Evolutionary conservation across 305 asterid genomes (phyloP), one percentile per base, ranked within the genome.

Genomic region (Rubia balearica): DNA sequence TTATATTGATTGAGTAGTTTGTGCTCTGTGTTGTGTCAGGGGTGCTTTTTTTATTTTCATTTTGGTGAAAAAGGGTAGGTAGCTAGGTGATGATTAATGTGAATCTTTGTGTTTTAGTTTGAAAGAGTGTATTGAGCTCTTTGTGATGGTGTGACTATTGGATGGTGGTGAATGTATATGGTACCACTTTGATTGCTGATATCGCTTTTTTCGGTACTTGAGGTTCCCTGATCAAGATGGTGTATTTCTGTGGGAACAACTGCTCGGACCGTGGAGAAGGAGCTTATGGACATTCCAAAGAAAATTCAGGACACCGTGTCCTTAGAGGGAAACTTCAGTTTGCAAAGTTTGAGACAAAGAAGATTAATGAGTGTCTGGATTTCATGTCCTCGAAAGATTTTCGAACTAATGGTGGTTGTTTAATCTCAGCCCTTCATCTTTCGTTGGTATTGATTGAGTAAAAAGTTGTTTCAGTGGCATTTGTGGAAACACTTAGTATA

Each of bases 191-290:
- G 10, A n/a, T 53, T 57, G 66, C 33, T 67, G 5, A 27, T 67
- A 13, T 51, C 40, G 51, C 36, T 49, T 41, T 30, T 60, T 48
- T 48, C 61, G 64, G 61, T 65, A 74, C 19, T 75, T 65, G 76
- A 90, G 97, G 97, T 64, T 73, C 97, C 76, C 90, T 90, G 61
- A 80, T 90, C 79, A 90, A 90, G 85, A 73, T 88, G 80, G 97
- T 87, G 65, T 90, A 84, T 85, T 87, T 90, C 83, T 85, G 90
- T 70, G 83, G 84, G 74, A 76, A 77, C 74, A 77, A 67, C 72
- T 70, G 82, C 79, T 71, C 83, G 57, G 72, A 30, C 36, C 85
- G 74, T 74, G 89, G 78, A 76, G 76, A 77, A 68, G 80, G 70
- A 62, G 80, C 74, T 60, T 38, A 64, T 60, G 74, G 72, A 24